A percentile compares a stretch with the other conserved stretches of the same genome.
These are phyloP conservation scores for Penicillium maclennaniae DNA, from an alignment of 495 filamentous ascomycete species.

Conservation along the genomic window DNA sequence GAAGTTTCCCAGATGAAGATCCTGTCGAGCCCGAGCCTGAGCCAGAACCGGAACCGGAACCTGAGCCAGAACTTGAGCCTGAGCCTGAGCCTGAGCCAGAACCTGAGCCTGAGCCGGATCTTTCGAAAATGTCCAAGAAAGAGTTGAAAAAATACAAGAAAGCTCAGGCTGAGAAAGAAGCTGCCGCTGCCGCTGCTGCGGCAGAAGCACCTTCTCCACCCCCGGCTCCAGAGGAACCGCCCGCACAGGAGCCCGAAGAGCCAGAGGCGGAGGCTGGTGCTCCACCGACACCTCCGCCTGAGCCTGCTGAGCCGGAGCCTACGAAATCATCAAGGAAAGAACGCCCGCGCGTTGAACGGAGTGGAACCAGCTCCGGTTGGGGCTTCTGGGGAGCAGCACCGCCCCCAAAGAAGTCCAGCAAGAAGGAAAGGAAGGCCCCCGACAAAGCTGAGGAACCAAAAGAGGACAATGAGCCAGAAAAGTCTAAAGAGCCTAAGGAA, in stretches of 20 bases:
- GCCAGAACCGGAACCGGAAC: conserved; percentile 21
- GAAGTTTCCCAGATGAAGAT: conserved; percentile 29
- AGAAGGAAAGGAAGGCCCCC: conserved; percentile 38
- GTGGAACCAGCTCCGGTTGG: conserved; percentile 48
- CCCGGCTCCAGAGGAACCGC: conserved; percentile 34
- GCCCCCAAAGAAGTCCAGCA: conserved; percentile 45
- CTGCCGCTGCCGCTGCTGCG: conserved; percentile 48
- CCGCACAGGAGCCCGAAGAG: conserved; percentile 9
- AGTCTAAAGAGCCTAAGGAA: neutral
- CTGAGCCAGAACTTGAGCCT: conserved; percentile 14
- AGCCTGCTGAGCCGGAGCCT: conserved; percentile 34
- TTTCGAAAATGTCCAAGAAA: conserved; percentile 29
- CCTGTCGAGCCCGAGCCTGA: conserved; percentile 12
- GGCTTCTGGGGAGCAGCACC: conserved; percentile 55
- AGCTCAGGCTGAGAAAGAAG: conserved; percentile 13
- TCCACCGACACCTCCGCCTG: conserved; percentile 54
- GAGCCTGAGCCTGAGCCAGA: conserved; percentile 25
- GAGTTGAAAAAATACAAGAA: conserved; percentile 34
- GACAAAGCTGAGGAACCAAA: conserved; percentile 27
- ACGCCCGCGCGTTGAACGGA: conserved; percentile 52
- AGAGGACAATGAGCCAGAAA: conserved; percentile 24
- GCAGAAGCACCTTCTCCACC: conserved; percentile 67
- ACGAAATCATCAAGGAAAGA: conserved; percentile 54
- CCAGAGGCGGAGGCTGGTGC: conserved; percentile 19
- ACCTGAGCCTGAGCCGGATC: conserved; percentile 19